Evolutionary conservation across 352 stramenopile genomes (phyloP).

Genomic region (Phytophthora pluvialis): DNA sequence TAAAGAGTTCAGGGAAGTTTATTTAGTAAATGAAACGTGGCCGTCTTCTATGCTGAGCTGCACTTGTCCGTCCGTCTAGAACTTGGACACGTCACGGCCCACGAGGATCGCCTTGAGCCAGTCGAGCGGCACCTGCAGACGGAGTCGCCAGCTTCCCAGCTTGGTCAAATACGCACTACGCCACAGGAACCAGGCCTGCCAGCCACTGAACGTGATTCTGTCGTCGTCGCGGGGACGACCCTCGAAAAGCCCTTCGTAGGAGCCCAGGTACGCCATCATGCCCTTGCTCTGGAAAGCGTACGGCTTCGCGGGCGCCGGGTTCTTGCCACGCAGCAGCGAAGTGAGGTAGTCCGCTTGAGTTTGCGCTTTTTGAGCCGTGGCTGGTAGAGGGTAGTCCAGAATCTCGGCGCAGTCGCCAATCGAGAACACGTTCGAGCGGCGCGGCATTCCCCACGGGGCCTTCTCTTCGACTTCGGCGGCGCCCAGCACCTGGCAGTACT

Average conservation of each 20-base stretch:
- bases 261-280: conserved; percentile 95
- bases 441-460: conserved; percentile 67
- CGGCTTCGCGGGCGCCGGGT: conserved; percentile 52
- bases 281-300: conserved; percentile 88
- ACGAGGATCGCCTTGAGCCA: conserved; percentile 98
- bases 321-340: conserved; percentile 62
- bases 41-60: background rate
- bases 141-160: conserved; percentile 92
- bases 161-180: conserved; percentile 96
- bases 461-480: conserved; percentile 60
- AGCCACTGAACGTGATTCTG: conserved; percentile 78
- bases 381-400: conserved; percentile 86
- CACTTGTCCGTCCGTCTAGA: conserved; percentile 48
- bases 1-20: conserved; percentile 8
- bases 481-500: conserved; percentile 82
- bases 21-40: conserved; percentile 13
- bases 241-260: conserved; percentile 93
- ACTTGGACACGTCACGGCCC: conserved; percentile 95
- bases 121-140: conserved; percentile 96
- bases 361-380: conserved; percentile 93
- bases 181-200: conserved; percentile 93
- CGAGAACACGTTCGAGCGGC: conserved; percentile 92
- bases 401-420: conserved; percentile 95
- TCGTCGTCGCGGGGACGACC: conserved; percentile 53
- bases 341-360: conserved; percentile 74